Evolutionary conservation across 1,284 basidiomycete genomes (phyloP).

Genomic region (Acaromyces ingoldii): DNA sequence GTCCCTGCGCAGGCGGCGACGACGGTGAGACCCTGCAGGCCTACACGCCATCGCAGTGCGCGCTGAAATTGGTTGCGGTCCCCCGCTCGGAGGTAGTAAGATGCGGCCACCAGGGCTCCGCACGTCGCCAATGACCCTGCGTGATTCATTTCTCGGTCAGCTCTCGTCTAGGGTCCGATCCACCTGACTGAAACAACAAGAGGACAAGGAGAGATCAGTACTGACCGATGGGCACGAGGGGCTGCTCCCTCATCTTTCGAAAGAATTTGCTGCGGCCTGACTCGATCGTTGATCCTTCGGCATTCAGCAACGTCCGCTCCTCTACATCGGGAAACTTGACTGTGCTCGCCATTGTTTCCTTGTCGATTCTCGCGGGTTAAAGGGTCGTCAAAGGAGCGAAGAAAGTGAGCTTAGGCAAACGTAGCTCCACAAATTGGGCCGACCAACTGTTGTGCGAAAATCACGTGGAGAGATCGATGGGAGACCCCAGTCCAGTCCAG

Average conservation of each 20-base stretch:
- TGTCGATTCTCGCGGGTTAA: no score
- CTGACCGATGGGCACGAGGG: conserved; percentile 48
- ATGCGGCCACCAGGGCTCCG: conserved; percentile 42
- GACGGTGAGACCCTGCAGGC: conserved; percentile 47
- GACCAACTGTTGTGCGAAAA: no score
- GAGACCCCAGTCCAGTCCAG: no score
- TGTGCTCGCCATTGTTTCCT: conserved; percentile 18
- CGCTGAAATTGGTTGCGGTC: conserved; percentile 44
- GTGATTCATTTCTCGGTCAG: neutral
- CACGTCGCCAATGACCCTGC: conserved; percentile 43
- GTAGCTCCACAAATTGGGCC: no score
- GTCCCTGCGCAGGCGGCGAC: conserved; percentile 40
- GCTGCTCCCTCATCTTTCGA: conserved; percentile 45
- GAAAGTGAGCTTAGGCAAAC: no score
- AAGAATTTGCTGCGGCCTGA: conserved; percentile 36
- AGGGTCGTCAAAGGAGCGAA: no score
- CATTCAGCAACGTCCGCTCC: neutral
- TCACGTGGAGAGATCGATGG: no score
- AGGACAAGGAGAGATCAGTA: neutral
- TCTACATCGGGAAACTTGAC: conserved; percentile 15
- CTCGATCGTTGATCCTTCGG: conserved; percentile 14
- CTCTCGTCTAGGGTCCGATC: neutral
- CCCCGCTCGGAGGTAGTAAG: conserved; percentile 41
- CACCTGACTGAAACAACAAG: neutral
- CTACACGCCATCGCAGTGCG: conserved; percentile 48